Conservation (phyloP, 495 filamentous ascomycete species). For the Daldinia childiae region DNA sequence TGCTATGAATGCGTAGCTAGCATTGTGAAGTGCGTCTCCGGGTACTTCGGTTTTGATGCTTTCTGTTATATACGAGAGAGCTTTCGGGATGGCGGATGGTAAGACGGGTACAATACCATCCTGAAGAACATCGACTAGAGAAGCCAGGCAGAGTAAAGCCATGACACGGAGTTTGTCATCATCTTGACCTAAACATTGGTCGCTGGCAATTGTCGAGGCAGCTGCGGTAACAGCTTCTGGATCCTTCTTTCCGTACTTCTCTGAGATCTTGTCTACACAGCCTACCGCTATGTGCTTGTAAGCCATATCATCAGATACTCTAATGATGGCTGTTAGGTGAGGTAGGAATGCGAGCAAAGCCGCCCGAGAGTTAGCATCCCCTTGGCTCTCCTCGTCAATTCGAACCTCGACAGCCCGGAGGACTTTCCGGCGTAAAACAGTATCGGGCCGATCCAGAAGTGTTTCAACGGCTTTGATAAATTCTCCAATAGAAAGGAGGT, state of each 20-base stretch:
- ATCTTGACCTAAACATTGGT: constrained; percentile 74
- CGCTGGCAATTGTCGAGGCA: constrained; percentile 77
- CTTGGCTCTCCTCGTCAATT: constrained; percentile 71
- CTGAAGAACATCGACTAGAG: constrained; percentile 85
- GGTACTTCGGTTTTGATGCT: constrained; percentile 64
- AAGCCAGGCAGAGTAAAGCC: constrained; percentile 87
- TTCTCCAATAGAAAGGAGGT: constrained; percentile 80
- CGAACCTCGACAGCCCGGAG: constrained; percentile 80
- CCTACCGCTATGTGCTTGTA: constrained; percentile 83
- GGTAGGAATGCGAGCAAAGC: constrained; percentile 81
- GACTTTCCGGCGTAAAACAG: constrained; percentile 78
- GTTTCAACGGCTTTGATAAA: constrained; percentile 85
- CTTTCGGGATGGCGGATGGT: constrained; percentile 74
- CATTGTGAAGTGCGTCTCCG: constrained; percentile 76
- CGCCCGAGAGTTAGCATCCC: constrained; percentile 69
- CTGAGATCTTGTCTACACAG: constrained; percentile 89
- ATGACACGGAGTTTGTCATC: constrained; percentile 79
- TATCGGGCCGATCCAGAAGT: constrained; percentile 75
- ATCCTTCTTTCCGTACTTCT: constrained; percentile 91
- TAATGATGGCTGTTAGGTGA: constrained; percentile 75
- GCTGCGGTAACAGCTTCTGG: constrained; percentile 70
- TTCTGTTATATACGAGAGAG: constrained; percentile 71
- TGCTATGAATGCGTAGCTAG: constrained; percentile 78
- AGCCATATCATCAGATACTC: constrained; percentile 71
- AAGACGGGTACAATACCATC: constrained; percentile 85